Percentiles rank a stretch among this genome's conserved stretches.
phyloP scores from a whole-genome alignment of 257 asterid species.

The Scutellaria galericulata region DNA sequence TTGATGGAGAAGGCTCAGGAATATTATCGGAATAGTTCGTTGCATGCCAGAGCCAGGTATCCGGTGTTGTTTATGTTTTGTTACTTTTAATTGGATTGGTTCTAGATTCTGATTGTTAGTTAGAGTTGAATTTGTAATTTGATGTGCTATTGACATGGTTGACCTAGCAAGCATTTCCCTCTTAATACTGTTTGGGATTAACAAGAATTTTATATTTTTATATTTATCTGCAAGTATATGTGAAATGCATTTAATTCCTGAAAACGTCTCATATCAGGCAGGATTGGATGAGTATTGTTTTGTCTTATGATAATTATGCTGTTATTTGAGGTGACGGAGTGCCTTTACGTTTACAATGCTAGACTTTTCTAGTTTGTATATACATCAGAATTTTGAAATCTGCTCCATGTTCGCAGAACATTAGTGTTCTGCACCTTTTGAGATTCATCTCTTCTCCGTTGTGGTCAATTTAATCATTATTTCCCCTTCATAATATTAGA shows the following conservation, averaged over 20 bases:
- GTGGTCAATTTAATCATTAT: conserved; percentile 1
- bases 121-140: conserved; percentile 9
- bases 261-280: background rate
- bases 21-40: conserved; percentile 63
- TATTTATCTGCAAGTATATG: conserved; percentile 6
- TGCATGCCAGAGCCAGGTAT: conserved; percentile 69
- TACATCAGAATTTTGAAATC: background rate
- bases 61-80: background rate
- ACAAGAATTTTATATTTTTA: background rate
- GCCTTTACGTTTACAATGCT: background rate
- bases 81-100: conserved; percentile 17
- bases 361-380: conserved; percentile 2
- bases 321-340: background rate
- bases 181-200: background rate
- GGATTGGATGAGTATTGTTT: background rate
- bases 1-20: conserved; percentile 78
- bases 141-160: background rate
- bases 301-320: conserved; percentile 15
- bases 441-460: conserved; percentile 15
- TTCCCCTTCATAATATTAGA: conserved; percentile 10
- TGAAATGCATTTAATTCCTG: background rate
- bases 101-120: conserved; percentile 9
- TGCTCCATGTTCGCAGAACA: conserved; percentile 2
- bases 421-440: background rate
- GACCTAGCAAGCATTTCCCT: conserved; percentile 9